Base-by-base conservation (phyloP, 441 rosid species). In the Metrosideros polymorpha region DNA sequence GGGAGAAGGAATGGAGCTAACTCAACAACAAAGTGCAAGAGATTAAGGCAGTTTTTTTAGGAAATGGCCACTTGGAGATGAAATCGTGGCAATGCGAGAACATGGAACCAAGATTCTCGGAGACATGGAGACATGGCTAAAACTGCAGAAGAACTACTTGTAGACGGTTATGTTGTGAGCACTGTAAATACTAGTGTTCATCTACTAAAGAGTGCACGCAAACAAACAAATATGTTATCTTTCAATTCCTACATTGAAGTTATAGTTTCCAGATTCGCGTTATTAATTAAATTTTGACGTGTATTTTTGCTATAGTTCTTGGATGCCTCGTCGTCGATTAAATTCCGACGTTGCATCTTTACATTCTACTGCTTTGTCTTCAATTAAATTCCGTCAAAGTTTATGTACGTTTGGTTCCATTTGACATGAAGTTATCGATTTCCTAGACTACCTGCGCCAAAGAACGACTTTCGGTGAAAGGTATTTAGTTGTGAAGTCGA, bases 371-470 rank as follows among this genome's bases (percentile, higher is more conserved):
- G 75, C 6, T 18, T 59, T 15, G 22, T 9, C 9, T 5, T 61
- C 0, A 3, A 30, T 29, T 29, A 1, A 30, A 8, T 61, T 50
- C 18, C 2, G 4, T 12, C 75, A 61, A 61, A 61, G 30, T 30
- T 18, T 61, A 2, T 61, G 24, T 8, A 17, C 75, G 9, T 61
- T 61, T 22, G 2, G 5, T 9, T 66, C 7, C 45, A 1, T 32
- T 32, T 18, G 7, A 10, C 27, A 3, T 63, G 43, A 63, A 63
- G 4, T 2, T 32, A 32, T 5, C 1, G 4, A 63, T 63, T 18
- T 7, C 12, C 3, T 9, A 32, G 10, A 3, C 9, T 1, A 15
- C 1, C 3, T 1, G 6, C 7, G 12, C 14, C 43, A 0, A 1
- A 61, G 10, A 61, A 30, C 22, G 7, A 4, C 22, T 29, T 30